Conservation (phyloP, 257 asterid genomes). For the Datura wrightii region DNA sequence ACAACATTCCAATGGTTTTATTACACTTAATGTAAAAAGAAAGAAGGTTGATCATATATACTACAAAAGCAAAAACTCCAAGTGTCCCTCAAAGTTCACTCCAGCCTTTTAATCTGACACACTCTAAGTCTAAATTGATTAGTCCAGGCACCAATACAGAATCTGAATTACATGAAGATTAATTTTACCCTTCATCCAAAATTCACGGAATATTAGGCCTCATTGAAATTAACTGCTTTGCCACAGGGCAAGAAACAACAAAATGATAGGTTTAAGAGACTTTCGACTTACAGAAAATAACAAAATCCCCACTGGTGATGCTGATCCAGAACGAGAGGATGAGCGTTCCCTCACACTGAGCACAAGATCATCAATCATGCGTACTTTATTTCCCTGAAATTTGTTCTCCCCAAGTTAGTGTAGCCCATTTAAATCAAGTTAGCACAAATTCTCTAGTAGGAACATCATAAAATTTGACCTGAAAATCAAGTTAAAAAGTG, state of each 20-base stretch:
- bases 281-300: conserved; percentile 66
- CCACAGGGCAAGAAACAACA: conserved; percentile 1
- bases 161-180: neutral
- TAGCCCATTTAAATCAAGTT: conserved; percentile 3
- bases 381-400: conserved; percentile 43
- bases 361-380: conserved; percentile 66
- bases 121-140: neutral
- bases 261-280: neutral
- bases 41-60: conserved; percentile 18
- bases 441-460: neutral
- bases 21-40: conserved; percentile 36
- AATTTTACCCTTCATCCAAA: conserved; percentile 20
- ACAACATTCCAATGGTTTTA: conserved; percentile 49
- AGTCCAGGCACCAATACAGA: neutral
- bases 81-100: conserved; percentile 24
- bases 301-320: conserved; percentile 76
- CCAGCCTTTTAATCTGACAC: neutral
- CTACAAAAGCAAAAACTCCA: conserved; percentile 24
- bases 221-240: neutral
- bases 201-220: conserved; percentile 13
- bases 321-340: conserved; percentile 58
- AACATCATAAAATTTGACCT: conserved; percentile 8
- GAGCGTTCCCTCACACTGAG: conserved; percentile 60
- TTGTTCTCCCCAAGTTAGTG: conserved; percentile 14
- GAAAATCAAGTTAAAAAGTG: neutral